Evolutionary conservation across 2,329 filamentous ascomycete genomes (phyloP).

Genomic region (Alternaria dauci): DNA sequence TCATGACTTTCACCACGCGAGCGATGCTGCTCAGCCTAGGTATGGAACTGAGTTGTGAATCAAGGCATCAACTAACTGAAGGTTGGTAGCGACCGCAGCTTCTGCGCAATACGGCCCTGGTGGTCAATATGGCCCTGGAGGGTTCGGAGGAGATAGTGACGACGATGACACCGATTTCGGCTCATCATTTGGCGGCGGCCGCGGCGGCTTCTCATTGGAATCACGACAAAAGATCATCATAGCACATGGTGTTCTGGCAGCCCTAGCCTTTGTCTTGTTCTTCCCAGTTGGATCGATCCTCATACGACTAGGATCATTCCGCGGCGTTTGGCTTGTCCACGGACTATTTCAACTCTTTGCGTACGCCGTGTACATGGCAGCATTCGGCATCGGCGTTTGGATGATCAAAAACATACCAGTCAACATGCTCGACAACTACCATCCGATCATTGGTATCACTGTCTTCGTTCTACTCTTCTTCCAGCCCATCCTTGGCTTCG

Average conservation of each 20-base stretch:
- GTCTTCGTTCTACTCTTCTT: slow-evolving; percentile 62
- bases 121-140: slow-evolving; percentile 19
- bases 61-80: slow-evolving; percentile 9
- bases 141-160: slow-evolving; percentile 12
- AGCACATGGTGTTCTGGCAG: slow-evolving; percentile 55
- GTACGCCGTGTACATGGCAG: slow-evolving; percentile 58
- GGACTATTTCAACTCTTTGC: slow-evolving; percentile 59
- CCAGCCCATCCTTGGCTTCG: slow-evolving; percentile 61
- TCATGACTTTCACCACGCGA: slow-evolving; percentile 18
- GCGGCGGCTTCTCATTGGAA: slow-evolving; percentile 6
- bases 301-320: slow-evolving; percentile 53
- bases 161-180: slow-evolving; percentile 8
- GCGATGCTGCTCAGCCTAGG: slow-evolving; percentile 23
- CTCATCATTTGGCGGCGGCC: slow-evolving; percentile 11
- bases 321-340: slow-evolving; percentile 54
- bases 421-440: slow-evolving; percentile 50
- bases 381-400: slow-evolving; percentile 61
- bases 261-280: slow-evolving; percentile 55
- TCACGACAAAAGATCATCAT: slow-evolving; percentile 42
- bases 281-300: slow-evolving; percentile 57
- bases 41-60: slow-evolving; percentile 1
- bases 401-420: slow-evolving; percentile 52
- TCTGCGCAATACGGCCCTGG: slow-evolving; percentile 25
- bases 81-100: slow-evolving; percentile 16
- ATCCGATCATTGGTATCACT: slow-evolving; percentile 63